Percentiles rank a stretch among this genome's conserved stretches.
phyloP scores from a whole-genome alignment of 1,284 basidiomycete genomes.

The Macrocystidia cucumis region DNA sequence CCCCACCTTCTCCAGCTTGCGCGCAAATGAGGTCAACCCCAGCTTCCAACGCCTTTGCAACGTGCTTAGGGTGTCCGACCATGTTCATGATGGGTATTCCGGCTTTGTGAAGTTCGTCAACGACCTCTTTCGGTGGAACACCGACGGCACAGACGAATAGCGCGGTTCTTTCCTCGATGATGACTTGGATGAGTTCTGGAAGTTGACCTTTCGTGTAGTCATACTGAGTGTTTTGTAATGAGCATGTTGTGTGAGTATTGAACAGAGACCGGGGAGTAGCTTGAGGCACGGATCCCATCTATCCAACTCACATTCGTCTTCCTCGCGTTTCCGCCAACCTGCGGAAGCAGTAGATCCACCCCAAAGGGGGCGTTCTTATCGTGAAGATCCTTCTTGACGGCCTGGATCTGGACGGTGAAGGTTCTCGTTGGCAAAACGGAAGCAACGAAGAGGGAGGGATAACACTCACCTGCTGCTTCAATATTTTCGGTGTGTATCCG shows the following conservation, averaged over 20 bases:
- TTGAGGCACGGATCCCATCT: too few relatives aligned
- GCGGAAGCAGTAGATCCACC: slow-evolving; percentile 80
- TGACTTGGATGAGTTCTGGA: slow-evolving; percentile 75
- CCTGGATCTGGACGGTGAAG: slow-evolving; percentile 47
- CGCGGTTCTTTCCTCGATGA: slow-evolving; percentile 77
- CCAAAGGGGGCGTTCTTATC: slow-evolving; percentile 77
- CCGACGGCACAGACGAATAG: slow-evolving; percentile 87
- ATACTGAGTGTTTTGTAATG: slow-evolving; percentile 30
- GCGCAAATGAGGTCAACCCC: slow-evolving; percentile 88
- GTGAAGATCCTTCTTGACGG: slow-evolving; percentile 62
- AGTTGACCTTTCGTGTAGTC: slow-evolving; percentile 81
- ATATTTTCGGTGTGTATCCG: slow-evolving; percentile 71
- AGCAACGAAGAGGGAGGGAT: slow-evolving; percentile 1
- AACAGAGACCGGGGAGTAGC: slow-evolving; percentile 1
- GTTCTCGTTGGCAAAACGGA: slow-evolving; percentile 4
- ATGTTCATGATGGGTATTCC: slow-evolving; percentile 88
- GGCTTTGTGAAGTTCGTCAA: slow-evolving; percentile 74
- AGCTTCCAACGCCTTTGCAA: slow-evolving; percentile 68
- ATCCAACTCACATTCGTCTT: slow-evolving; percentile 69
- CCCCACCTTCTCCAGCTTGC: slow-evolving; percentile 84
- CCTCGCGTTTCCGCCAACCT: slow-evolving; percentile 73
- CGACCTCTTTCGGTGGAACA: slow-evolving; percentile 70
- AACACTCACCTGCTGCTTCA: slow-evolving; percentile 53
- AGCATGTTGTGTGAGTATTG: slow-evolving; percentile 1
- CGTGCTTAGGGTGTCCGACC: slow-evolving; percentile 88